These are phyloP conservation scores for Hordeum marinum DNA, from an alignment of 176 grass and related monocot species.

Conservation along the genomic window DNA sequence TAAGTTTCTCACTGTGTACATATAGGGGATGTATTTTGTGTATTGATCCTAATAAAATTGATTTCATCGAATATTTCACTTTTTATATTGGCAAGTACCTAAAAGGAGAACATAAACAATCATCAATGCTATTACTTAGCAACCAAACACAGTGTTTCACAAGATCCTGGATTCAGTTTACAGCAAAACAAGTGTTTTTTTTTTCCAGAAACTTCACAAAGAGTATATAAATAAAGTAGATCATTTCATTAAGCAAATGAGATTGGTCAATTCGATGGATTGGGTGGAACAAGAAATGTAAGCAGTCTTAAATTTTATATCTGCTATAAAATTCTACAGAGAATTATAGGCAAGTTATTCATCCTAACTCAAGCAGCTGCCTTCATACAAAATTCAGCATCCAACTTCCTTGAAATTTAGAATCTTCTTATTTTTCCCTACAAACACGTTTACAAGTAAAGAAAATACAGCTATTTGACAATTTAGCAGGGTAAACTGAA, in stretches of 20 bases:
- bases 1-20: constrained; percentile 57
- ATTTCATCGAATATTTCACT: background rate
- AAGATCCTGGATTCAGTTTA: background rate
- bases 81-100: background rate
- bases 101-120: background rate
- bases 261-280: background rate
- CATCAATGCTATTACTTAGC: background rate
- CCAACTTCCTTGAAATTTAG: background rate
- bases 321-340: background rate
- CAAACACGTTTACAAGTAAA: background rate
- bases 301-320: background rate
- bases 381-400: background rate
- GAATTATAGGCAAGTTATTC: constrained; percentile 1
- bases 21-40: background rate
- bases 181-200: background rate
- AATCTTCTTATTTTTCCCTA: background rate
- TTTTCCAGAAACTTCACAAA: background rate
- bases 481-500: background rate
- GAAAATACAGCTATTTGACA: background rate
- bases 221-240: background rate
- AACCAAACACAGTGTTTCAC: background rate
- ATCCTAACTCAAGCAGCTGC: constrained; percentile 1
- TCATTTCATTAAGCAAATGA: background rate
- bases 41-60: background rate
- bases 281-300: background rate